Base-by-base conservation (phyloP, 768 basidiomycete genomes). In the Kwoniella newhampshirensis region DNA sequence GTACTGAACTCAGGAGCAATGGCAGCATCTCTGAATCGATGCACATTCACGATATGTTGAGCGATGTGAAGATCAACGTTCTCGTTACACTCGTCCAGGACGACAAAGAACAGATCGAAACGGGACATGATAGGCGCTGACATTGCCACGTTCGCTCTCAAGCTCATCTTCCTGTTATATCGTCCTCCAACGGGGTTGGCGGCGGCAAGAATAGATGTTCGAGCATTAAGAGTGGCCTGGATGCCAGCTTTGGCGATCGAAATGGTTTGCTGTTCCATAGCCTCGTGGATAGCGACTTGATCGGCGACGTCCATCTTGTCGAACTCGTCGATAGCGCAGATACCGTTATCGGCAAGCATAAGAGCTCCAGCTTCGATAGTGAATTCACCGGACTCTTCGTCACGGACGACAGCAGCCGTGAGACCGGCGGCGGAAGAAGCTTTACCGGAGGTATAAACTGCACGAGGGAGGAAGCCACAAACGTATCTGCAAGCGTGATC, bases 281-380 rank as follows among this genome's bases (percentile, higher is more conserved):
- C 94, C 81, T 98, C 94, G 81, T 99, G 96, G 68, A 99, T 98
- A 32, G 96, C 96, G 40, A 98, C 91, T 76, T 98, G 96, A 76
- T 98, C 96, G 0, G 89, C 86, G 50, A 97, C 86, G 75, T 98
- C 94, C 96, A 99, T 99, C 78, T 99, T 99, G 83, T 99, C 96
- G 71, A 99, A 99, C 77, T 98, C 96, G 79, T 99, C 96, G 69
- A 99, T 99, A n/a, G 93, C 93, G 73, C 96, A 99, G 74, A 98
- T 97, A 7, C 96, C 96, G 67, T 98, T 98, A 79, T 99, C 96
- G 5, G 96, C 96, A 3, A 99, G 84, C 96, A 99, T 98, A 64
- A 99, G 82, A 3, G 96, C 96, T 46, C 96, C 96, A 20, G 96
- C 96, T 79, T 99, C 96, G 71, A 98, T 98, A 0, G 96, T 98